These are phyloP conservation scores for Solanum sejunctum DNA, from an alignment of 257 asterid species.

Conservation along the genomic window DNA sequence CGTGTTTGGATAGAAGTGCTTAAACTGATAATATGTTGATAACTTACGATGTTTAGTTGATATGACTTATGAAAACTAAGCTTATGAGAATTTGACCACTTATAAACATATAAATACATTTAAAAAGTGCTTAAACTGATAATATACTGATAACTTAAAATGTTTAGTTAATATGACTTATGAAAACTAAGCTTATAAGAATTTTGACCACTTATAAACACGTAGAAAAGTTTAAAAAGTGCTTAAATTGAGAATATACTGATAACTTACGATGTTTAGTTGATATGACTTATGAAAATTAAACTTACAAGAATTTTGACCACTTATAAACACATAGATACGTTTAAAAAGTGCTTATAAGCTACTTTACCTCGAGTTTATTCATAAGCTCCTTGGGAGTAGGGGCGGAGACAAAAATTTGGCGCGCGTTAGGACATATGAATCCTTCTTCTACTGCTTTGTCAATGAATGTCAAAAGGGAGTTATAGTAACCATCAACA, in stretches of 20 bases:
- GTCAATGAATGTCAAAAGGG: slow-evolving; percentile 20
- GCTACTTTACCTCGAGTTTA: slow-evolving; percentile 14
- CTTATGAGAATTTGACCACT: background rate
- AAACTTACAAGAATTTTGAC: too few relatives aligned
- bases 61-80: background rate
- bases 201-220: background rate
- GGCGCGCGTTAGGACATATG: slow-evolving; percentile 23
- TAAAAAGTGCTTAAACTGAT: background rate
- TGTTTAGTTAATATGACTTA: background rate
- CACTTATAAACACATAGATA: background rate
- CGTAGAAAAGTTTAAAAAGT: background rate
- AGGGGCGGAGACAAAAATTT: slow-evolving; percentile 29
- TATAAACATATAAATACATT: background rate
- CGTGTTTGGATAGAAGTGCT: background rate
- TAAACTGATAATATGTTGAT: background rate
- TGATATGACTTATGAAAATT: background rate
- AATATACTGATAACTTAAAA: too few relatives aligned
- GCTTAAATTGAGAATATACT: background rate
- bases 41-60: too few relatives aligned
- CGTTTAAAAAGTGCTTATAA: background rate
- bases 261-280: too few relatives aligned
- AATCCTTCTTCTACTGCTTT: slow-evolving; percentile 33
- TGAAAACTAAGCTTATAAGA: background rate
- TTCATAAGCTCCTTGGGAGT: slow-evolving; percentile 19
- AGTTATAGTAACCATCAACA: slow-evolving; percentile 27